A percentile compares a stretch with the other conserved stretches of the same genome.
Evolutionary conservation across 192 early-diverging fungal genomes (phyloP).

Genomic region (Glomus cerebriforme): DNA sequence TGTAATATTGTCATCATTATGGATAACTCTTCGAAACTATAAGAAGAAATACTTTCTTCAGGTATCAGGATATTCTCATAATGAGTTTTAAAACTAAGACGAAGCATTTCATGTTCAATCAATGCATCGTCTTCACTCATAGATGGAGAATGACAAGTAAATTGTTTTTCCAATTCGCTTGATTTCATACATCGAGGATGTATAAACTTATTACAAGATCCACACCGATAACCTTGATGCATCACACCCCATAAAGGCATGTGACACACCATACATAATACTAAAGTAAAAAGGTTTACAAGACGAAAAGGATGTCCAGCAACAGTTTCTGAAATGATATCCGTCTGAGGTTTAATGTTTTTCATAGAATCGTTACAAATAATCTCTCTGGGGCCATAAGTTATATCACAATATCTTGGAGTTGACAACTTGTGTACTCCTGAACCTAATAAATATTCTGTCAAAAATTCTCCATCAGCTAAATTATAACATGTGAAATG

Average conservation of each 20-base stretch:
- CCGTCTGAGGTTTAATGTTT: not conserved
- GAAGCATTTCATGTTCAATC: slow-evolving; percentile 39
- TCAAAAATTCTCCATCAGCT: slow-evolving; percentile 31
- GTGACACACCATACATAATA: slow-evolving; percentile 52
- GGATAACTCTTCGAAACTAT: slow-evolving; percentile 40
- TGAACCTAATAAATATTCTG: slow-evolving; percentile 41
- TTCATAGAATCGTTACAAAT: slow-evolving; percentile 11
- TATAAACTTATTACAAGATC: slow-evolving; percentile 49
- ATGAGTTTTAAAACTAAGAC: slow-evolving; percentile 39
- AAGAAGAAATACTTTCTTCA: slow-evolving; percentile 28
- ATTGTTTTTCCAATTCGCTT: slow-evolving; percentile 5
- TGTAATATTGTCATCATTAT: slow-evolving; percentile 37
- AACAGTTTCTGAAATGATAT: slow-evolving; percentile 26
- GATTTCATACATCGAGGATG: slow-evolving; percentile 44
- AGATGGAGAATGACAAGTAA: slow-evolving; percentile 4
- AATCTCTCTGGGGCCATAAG: slow-evolving; percentile 23
- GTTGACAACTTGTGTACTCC: slow-evolving; percentile 45
- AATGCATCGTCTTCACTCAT: slow-evolving; percentile 39
- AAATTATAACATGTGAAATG: slow-evolving; percentile 56
- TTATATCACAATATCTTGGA: slow-evolving; percentile 47
- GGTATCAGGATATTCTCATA: slow-evolving; percentile 36
- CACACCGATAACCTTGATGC: slow-evolving; percentile 58
- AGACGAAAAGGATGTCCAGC: slow-evolving; percentile 52
- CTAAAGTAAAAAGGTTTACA: slow-evolving; percentile 55
- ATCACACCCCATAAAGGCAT: slow-evolving; percentile 58